Conservation (phyloP, 1,139 yeast species). For the Fermentozyma sake region DNA sequence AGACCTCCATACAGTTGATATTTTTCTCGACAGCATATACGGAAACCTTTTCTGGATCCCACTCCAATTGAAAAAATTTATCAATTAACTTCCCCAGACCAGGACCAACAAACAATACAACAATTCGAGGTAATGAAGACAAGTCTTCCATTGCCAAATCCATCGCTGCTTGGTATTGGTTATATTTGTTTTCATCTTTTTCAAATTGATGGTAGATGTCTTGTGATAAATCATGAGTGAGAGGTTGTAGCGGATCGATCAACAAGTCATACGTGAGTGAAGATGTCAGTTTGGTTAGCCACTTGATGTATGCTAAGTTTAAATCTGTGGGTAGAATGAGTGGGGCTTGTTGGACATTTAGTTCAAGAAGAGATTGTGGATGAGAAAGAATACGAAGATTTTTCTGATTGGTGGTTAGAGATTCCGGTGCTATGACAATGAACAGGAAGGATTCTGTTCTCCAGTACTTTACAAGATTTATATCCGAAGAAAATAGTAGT, state of each 20-base stretch:
- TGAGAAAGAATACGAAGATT: neutral
- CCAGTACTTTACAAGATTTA: too few relatives aligned
- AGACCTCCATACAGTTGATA: constrained; percentile 49
- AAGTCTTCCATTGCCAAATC: constrained; percentile 45
- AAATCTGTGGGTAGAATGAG: too few relatives aligned
- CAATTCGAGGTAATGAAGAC: constrained; percentile 2
- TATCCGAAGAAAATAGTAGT: too few relatives aligned
- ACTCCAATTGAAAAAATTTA: constrained; percentile 31
- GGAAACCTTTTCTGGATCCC: constrained; percentile 20
- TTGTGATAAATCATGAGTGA: constrained; percentile 50
- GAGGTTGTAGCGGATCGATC: constrained; percentile 66
- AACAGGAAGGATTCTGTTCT: constrained; percentile 1
- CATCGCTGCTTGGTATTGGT: constrained; percentile 64
- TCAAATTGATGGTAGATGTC: constrained; percentile 68
- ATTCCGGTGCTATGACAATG: constrained; percentile 1
- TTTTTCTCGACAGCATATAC: constrained; percentile 58
- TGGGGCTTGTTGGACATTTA: too few relatives aligned
- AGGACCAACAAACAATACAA: constrained; percentile 71
- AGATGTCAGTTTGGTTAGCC: too few relatives aligned
- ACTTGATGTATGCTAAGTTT: too few relatives aligned
- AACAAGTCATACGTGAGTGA: constrained; percentile 7
- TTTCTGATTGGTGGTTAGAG: neutral
- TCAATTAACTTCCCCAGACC: constrained; percentile 82
- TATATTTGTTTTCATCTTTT: constrained; percentile 62
- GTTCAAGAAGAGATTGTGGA: too few relatives aligned